Evolutionary conservation across 2,329 filamentous ascomycete genomes (phyloP).

Genomic region (Fusarium fracticaudum): DNA sequence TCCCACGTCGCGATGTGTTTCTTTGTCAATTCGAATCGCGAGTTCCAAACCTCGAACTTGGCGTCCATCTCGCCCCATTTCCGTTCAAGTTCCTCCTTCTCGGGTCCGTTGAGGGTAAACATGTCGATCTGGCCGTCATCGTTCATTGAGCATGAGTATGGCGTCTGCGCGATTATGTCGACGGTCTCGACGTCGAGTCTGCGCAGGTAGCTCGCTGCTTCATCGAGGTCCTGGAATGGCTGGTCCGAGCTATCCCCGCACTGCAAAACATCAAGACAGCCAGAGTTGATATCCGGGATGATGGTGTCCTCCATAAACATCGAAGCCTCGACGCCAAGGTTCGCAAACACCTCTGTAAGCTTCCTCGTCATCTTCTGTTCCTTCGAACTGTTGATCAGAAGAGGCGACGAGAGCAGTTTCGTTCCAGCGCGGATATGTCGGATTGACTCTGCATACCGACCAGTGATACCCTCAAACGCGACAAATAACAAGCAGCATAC

Average conservation of each 20-base stretch:
- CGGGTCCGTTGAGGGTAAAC: neutral
- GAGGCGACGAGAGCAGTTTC: constrained; percentile 10
- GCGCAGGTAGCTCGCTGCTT: constrained; percentile 18
- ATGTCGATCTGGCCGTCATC: neutral
- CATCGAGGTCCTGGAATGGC: constrained; percentile 30
- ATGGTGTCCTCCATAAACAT: constrained; percentile 31
- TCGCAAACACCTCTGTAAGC: constrained; percentile 34
- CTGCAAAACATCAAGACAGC: neutral
- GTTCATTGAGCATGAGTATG: neutral
- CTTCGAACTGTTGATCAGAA: neutral
- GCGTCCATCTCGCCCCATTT: neutral
- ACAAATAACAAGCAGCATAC: constrained; percentile 39
- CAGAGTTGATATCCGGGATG: constrained; percentile 2
- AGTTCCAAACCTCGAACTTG: neutral
- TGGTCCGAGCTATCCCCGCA: neutral
- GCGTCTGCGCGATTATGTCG: neutral
- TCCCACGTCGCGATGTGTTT: neutral
- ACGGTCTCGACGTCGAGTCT: constrained; percentile 17
- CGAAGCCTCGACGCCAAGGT: constrained; percentile 29
- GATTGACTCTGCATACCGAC: constrained; percentile 33
- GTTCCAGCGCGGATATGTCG: constrained; percentile 34
- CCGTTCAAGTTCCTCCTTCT: neutral
- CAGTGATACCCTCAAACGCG: constrained; percentile 36
- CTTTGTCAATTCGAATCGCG: constrained; percentile 25
- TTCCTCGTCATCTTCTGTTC: constrained; percentile 16